Percentiles rank a stretch among this genome's conserved stretches.
phyloP scores from a whole-genome alignment of 1,139 yeast genomes.

The Pneumocystis canis region DNA sequence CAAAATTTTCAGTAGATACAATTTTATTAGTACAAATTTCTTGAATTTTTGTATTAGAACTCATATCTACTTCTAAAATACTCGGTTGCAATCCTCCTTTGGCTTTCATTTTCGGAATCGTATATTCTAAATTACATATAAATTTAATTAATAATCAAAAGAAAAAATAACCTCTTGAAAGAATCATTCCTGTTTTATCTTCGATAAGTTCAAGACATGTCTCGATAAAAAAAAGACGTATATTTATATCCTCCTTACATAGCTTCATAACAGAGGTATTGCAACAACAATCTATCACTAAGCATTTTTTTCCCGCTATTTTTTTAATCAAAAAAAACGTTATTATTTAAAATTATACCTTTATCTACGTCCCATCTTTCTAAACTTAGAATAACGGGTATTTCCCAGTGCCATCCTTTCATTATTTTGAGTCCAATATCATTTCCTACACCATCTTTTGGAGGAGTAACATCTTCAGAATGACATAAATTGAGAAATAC shows the following conservation, averaged over 20 bases:
- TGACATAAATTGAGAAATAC: conserved; percentile 15
- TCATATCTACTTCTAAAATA: background rate
- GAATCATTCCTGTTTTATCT: conserved; percentile 5
- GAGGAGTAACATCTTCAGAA: conserved; percentile 10
- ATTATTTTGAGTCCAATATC: background rate
- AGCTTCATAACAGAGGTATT: conserved; percentile 6
- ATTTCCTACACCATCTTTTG: conserved; percentile 3
- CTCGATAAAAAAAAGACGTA: conserved; percentile 9
- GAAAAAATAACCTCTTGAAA: conserved; percentile 12
- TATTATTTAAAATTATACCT: background rate
- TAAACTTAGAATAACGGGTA: conserved; percentile 8
- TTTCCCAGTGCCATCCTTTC: conserved; percentile 7
- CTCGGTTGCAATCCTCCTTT: conserved; percentile 9
- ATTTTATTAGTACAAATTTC: background rate
- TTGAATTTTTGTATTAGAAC: background rate
- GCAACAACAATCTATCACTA: conserved; percentile 11
- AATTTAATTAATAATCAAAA: background rate
- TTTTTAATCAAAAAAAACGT: background rate
- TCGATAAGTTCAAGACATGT: conserved; percentile 11
- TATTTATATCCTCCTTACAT: conserved; percentile 5
- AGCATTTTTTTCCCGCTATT: conserved; percentile 8
- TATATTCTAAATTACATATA: conserved; percentile 8
- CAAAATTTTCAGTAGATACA: conserved; percentile 3
- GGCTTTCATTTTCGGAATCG: conserved; percentile 11
- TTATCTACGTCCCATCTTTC: conserved; percentile 8